A percentile compares a stretch with the other conserved stretches of the same genome.
Conservation (phyloP, 352 stramenopile genomes). For the Pythium volutum region DNA sequence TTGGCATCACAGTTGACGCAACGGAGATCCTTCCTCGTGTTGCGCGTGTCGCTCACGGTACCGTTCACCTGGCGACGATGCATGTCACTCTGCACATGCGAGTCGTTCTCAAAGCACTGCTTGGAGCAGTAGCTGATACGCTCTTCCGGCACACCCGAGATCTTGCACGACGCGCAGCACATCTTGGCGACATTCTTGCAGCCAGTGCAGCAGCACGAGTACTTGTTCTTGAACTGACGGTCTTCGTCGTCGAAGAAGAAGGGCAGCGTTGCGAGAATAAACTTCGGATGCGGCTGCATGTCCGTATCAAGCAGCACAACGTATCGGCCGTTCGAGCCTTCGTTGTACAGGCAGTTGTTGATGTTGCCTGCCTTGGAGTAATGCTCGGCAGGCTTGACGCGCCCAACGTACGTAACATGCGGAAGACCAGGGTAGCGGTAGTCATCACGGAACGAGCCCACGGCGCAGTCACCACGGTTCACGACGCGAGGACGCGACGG, state of each 20-base stretch:
- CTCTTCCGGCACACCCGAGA: slow-evolving; percentile 76
- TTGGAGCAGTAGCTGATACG: slow-evolving; percentile 87
- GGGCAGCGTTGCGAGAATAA: slow-evolving; percentile 70
- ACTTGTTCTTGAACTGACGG: slow-evolving; percentile 75
- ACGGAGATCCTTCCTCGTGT: slow-evolving; percentile 68
- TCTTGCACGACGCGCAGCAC: slow-evolving; percentile 84
- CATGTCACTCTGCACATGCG: slow-evolving; percentile 73
- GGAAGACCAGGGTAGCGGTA: slow-evolving; percentile 82
- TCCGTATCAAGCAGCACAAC: slow-evolving; percentile 79
- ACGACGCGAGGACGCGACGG: slow-evolving; percentile 67
- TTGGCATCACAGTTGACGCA: slow-evolving; percentile 76
- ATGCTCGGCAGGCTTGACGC: slow-evolving; percentile 71
- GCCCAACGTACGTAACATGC: slow-evolving; percentile 74
- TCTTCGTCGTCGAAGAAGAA: slow-evolving; percentile 89
- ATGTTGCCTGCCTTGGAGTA: slow-evolving; percentile 89
- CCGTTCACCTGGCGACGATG: slow-evolving; percentile 83
- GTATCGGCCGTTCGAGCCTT: slow-evolving; percentile 78
- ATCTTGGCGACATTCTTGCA: slow-evolving; percentile 83
- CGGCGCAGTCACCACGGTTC: slow-evolving; percentile 69
- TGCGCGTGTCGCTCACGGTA: slow-evolving; percentile 66
- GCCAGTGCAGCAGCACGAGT: slow-evolving; percentile 64
- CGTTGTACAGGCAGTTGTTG: slow-evolving; percentile 89
- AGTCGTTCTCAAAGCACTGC: slow-evolving; percentile 82
- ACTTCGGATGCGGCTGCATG: slow-evolving; percentile 86
- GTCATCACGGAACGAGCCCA: slow-evolving; percentile 81